These are phyloP conservation scores for Fusarium brevicatenulatum DNA, from an alignment of 2,329 filamentous ascomycete genomes.

Conservation along the genomic window DNA sequence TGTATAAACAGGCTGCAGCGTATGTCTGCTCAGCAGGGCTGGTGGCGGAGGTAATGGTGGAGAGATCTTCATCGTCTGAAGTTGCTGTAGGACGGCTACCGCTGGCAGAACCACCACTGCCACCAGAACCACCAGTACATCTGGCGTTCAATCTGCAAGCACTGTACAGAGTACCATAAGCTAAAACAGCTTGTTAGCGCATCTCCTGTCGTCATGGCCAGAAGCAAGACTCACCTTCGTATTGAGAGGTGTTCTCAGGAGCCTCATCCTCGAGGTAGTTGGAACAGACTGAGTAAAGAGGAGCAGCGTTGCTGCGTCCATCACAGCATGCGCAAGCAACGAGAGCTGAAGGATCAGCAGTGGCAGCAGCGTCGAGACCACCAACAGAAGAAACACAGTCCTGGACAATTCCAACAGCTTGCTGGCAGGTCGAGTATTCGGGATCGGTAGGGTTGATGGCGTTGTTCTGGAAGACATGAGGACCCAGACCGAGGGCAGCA, in stretches of 20 bases:
- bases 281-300: conserved; percentile 45
- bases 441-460: conserved; percentile 41
- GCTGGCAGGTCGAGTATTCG: conserved; percentile 41
- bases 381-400: conserved; percentile 40
- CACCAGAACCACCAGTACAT: conserved; percentile 13
- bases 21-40: conserved; percentile 32
- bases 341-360: conserved; percentile 38
- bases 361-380: conserved; percentile 37
- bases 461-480: conserved; percentile 36
- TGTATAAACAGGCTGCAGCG: conserved; percentile 41
- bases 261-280: conserved; percentile 42
- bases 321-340: conserved; percentile 46
- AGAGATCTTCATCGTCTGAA: background rate
- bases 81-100: conserved; percentile 10
- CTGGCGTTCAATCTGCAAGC: conserved; percentile 31
- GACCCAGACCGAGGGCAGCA: conserved; percentile 25
- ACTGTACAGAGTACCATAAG: conserved; percentile 43
- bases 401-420: conserved; percentile 34
- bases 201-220: too few relatives aligned
- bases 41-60: conserved; percentile 21
- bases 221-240: conserved; percentile 36
- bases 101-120: background rate
- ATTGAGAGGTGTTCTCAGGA: conserved; percentile 34
- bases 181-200: conserved; percentile 33
- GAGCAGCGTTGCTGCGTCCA: conserved; percentile 33